Conservation (phyloP, 352 stramenopile genomes). For the Phytopythium montanum region DNA sequence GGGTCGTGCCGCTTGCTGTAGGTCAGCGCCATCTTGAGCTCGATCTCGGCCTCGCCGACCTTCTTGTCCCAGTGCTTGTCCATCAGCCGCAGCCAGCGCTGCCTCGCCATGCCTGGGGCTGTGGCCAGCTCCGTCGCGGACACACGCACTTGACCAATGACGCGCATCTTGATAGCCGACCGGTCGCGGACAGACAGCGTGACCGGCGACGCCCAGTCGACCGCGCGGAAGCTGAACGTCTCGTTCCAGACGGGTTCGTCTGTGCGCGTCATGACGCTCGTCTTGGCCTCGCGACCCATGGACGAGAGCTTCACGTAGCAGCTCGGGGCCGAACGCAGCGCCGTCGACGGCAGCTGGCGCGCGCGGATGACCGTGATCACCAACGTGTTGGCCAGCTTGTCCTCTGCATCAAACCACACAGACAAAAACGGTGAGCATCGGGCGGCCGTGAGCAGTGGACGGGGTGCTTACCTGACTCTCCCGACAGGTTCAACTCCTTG, state of each 20-base stretch:
- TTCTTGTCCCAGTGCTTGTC: constrained; percentile 44
- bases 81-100: constrained; percentile 53
- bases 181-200: constrained; percentile 67
- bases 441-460: background rate
- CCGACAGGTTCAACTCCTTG: constrained; percentile 48
- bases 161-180: constrained; percentile 70
- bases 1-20: constrained; percentile 68
- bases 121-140: constrained; percentile 49
- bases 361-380: constrained; percentile 71
- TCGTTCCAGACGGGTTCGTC: constrained; percentile 73
- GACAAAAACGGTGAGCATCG: background rate
- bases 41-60: constrained; percentile 39
- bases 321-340: constrained; percentile 57
- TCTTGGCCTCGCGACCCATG: constrained; percentile 63
- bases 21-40: constrained; percentile 66
- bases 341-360: constrained; percentile 35
- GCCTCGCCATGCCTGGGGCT: constrained; percentile 51
- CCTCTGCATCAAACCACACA: constrained; percentile 23
- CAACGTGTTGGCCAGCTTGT: constrained; percentile 68
- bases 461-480: constrained; percentile 23
- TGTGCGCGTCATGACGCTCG: constrained; percentile 57
- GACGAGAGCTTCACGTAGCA: constrained; percentile 76
- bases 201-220: constrained; percentile 62
- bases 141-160: constrained; percentile 59
- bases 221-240: constrained; percentile 65